Evolutionary conservation across 129 eudicot species (phyloP), one percentile per base, ranked within the genome.

Genomic region (Ambrosia trifida): DNA sequence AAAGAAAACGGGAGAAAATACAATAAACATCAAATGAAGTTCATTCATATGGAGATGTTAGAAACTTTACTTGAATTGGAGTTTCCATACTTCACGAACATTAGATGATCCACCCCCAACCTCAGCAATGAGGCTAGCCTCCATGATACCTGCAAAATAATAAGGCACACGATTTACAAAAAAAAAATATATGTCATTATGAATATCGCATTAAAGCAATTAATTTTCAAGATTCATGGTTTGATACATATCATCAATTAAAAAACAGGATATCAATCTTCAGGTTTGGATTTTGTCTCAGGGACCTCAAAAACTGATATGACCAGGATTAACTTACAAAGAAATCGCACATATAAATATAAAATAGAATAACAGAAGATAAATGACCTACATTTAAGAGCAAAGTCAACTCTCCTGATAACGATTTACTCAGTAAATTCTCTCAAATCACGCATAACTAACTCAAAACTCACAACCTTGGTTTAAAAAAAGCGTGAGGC

Each of bases 81-180:
- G 83, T 78, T 86, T 90, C 97, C 97, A 94, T 50, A 94, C 95
- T 82, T 94, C 99, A 28, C 99, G 90, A 64, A 94, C 93, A 35
- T 94, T 94, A 11, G 97, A 94, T 24, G 97, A 90, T 56, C 97
- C 99, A 68, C 92, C 99, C 6, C 91, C 89, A 50, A 94, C 87
- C 84, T 94, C 97, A 11, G 87, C 85, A 84, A 94, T 81, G 14
- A 90, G 85, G 46, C 83, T 82, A 60, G 91, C 81, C 33, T 61
- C 77, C 72, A 94, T 64, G 58, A 76, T 62, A 81, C 95, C 96
- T 94, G 80, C 35, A 2, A 11, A 24, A 32, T 59, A 77, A 65
- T 4, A 61, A 9, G 17, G 5, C 38, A 58, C 47, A 20, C 8
- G 28, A 57, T 24, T 53, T 20, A 35, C 45, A 28, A 13, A 62